These are phyloP conservation scores for Diutina mesorugosa DNA, from an alignment of 1,139 yeast genomes.

Conservation along the genomic window DNA sequence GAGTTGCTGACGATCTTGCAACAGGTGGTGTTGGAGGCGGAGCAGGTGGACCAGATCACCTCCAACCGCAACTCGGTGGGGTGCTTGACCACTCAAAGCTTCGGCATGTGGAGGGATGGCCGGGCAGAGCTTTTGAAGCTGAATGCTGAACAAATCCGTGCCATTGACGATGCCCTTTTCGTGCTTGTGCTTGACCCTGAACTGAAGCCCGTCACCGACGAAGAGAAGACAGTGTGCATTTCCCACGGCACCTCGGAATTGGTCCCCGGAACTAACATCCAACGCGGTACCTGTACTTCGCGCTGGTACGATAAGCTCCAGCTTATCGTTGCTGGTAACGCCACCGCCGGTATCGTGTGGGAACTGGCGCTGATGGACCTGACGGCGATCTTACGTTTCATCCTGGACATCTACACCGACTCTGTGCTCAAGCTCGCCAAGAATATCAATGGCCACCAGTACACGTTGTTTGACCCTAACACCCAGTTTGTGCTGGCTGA, in stretches of 20 bases:
- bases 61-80: constrained; percentile 48
- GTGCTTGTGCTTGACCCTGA: constrained; percentile 49
- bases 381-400: constrained; percentile 59
- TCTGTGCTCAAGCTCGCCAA: constrained; percentile 59
- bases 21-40: constrained; percentile 29
- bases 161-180: constrained; percentile 53
- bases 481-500: constrained; percentile 25
- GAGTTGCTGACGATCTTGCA: constrained; percentile 42
- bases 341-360: constrained; percentile 71
- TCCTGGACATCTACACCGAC: constrained; percentile 67
- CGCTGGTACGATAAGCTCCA: constrained; percentile 75
- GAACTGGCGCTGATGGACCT: constrained; percentile 68
- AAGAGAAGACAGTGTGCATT: constrained; percentile 34
- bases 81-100: constrained; percentile 56
- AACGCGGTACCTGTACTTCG: constrained; percentile 63
- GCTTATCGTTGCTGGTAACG: constrained; percentile 51
- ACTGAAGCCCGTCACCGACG: constrained; percentile 38
- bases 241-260: constrained; percentile 56
- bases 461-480: constrained; percentile 42
- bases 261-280: constrained; percentile 41
- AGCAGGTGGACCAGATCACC: constrained; percentile 23
- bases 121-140: constrained; percentile 35
- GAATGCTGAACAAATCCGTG: constrained; percentile 28
- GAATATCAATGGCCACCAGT: constrained; percentile 59
- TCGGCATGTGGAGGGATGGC: constrained; percentile 48